Evolutionary conservation across 2,329 filamentous ascomycete species (phyloP), one percentile per base, ranked within the genome.

Genomic region (Ilyonectria destructans): DNA sequence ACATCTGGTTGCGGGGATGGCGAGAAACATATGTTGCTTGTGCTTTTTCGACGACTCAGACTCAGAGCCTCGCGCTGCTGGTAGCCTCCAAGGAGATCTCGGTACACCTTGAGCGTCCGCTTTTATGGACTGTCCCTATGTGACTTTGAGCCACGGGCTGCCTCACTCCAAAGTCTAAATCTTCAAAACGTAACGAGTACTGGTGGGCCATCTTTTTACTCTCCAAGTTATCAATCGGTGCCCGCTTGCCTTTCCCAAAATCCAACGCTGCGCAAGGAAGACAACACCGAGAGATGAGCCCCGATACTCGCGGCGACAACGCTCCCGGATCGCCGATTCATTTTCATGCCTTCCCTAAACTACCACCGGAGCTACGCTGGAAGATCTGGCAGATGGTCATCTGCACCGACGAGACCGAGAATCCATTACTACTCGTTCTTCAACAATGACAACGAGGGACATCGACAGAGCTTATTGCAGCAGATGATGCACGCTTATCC

Each of bases 361-460:
- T 56, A 23, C 49, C 49, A 26, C 21, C 35, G 2, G 59, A 56
- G 15, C 4, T 56, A 21, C 49, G 49, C 23, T 56, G 31, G 35
- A 55, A 35, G 10, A 55, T 62, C 49, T 56, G 48, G 49, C 35
- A 52, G 59, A 55, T 62, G 59, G 59, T 49, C 21, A 62, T 56
- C 49, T 55, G 59, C 40, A 48, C 59, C 26, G 48, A 31, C 15
- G 15, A 45, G 23, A 56, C 35, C 49, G 17, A 54, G n/a, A 56
- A 62, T 55, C n/a, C 59, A 62, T 21, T 46, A 62, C 48, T 62
- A 56, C 49, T 55, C 48, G 12, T 49, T 55, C 33, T 62, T 55
- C 35, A 55, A 62, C 19, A 33, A n/a, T 10, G 57, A 59, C 9
- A n/a, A 33, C 26, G 43, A 31, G 35, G 57, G 57, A 19, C 6